Evolutionary conservation across 2,329 filamentous ascomycete genomes (phyloP).

Genomic region (Passalora sequoiae): DNA sequence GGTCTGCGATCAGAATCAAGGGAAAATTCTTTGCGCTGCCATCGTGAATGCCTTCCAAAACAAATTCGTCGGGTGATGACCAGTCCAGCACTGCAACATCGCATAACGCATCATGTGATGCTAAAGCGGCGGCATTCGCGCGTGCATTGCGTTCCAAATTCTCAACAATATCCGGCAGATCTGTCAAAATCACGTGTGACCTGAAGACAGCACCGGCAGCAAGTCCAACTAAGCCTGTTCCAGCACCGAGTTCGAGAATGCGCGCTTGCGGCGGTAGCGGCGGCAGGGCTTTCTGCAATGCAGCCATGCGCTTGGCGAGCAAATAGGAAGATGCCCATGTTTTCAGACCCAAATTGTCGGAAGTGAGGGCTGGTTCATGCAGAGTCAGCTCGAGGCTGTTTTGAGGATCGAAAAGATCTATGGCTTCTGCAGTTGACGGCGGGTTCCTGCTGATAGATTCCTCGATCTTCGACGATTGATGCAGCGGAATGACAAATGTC

Average conservation of each 20-base stretch:
- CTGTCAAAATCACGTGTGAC: conserved; percentile 67
- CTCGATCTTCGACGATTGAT: conserved; percentile 3
- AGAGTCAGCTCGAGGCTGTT: conserved; percentile 61
- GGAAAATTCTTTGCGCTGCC: conserved; percentile 34
- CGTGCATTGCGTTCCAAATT: conserved; percentile 73
- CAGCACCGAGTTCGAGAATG: conserved; percentile 76
- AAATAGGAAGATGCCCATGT: conserved; percentile 93
- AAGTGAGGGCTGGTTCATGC: conserved; percentile 79
- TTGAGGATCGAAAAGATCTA: conserved; percentile 15
- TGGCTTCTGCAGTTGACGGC: conserved; percentile 6
- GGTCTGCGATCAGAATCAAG: conserved; percentile 77
- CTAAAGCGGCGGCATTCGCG: conserved; percentile 56
- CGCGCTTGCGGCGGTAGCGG: conserved; percentile 10
- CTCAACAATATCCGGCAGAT: conserved; percentile 74
- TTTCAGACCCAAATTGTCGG: conserved; percentile 84
- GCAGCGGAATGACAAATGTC: conserved; percentile 50
- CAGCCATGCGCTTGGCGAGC: conserved; percentile 64
- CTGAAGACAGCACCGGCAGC: conserved; percentile 70
- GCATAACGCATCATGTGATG: conserved; percentile 49
- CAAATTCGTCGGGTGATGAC: conserved; percentile 50
- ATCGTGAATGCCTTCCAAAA: conserved; percentile 8
- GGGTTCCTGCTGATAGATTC: conserved; percentile 12
- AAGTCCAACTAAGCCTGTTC: conserved; percentile 85
- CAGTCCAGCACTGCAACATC: conserved; percentile 69
- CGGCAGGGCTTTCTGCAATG: conserved; percentile 27